Base-by-base conservation (phyloP, 805 yeast genomes). In the Saturnispora ahearnii region DNA sequence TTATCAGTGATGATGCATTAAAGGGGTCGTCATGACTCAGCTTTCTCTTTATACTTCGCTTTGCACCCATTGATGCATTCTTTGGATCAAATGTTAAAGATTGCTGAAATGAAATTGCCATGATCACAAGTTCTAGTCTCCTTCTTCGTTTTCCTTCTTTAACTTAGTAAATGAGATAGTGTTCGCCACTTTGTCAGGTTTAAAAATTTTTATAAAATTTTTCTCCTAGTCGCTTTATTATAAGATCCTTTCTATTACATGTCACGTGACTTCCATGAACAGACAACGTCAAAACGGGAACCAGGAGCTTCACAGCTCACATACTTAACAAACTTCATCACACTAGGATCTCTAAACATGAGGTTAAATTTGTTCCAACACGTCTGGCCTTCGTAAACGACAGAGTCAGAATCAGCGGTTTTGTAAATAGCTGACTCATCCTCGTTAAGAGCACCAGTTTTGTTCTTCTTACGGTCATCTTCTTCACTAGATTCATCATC, bases 261-360 rank as follows among this genome's bases (percentile, higher is more conserved):
- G 31, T 70, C 71, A 53, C 72, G 76, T 29, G 87, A 83, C 56
- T 79, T 81, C 93, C 96, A 91, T 59, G 83, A 84, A 50, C 84
- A 79, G 32, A 74, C 73, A 38, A 93, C 71, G 62, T 93, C 99
- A 96, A 96, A 93, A 62, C 99, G 74, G 38, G 93, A 82, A 1
- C 97, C 96, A 52, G 81, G 81, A 5, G 98, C 96, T 54, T 79
- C 79, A 65, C 78, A 79, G 60, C 96, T 86, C 18, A 91, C 91
- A 59, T 93, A 93, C 64, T 93, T 93, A 58, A 93, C 81, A 66
- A 93, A 93, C 64, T 90, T 85, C 67, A 95, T 70, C n/a, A 91
- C 90, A 45, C 82, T 77, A 8, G 84, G 80, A 62, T 93, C 98
- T 59, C 97, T 73, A 55, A 86, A 73, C 71, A 88, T 86, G 50